Conservation (phyloP, 2,329 filamentous ascomycete genomes). For the Botrytis hyacinthi region DNA sequence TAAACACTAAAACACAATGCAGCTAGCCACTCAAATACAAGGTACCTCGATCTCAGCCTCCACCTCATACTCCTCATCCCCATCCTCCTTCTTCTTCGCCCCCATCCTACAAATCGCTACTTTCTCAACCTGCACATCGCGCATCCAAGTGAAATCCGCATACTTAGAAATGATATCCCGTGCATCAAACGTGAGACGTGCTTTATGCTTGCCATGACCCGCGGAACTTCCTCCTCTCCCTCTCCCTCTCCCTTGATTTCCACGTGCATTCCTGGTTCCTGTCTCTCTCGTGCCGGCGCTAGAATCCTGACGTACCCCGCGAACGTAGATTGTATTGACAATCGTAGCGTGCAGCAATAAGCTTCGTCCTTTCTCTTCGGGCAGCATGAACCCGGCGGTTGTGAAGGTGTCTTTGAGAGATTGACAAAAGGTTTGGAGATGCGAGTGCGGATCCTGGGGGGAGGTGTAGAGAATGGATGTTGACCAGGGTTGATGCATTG, state of each 20-base stretch:
- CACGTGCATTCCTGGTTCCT: slow-evolving; percentile 10
- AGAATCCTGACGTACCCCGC: slow-evolving; percentile 23
- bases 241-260: not conserved
- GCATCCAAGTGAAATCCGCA: slow-evolving; percentile 67
- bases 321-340: slow-evolving; percentile 78
- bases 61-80: slow-evolving; percentile 35
- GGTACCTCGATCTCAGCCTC: slow-evolving; percentile 33
- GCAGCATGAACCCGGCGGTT: slow-evolving; percentile 53
- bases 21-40: not conserved
- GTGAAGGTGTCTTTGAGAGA: slow-evolving; percentile 54
- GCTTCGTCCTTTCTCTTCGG: slow-evolving; percentile 53
- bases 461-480: slow-evolving; percentile 59
- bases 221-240: not conserved
- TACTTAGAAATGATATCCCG: slow-evolving; percentile 57
- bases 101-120: slow-evolving; percentile 87
- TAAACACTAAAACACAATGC: no score
- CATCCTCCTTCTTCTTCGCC: slow-evolving; percentile 53
- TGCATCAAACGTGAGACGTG: slow-evolving; percentile 50
- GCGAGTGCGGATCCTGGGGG: slow-evolving; percentile 52
- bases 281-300: slow-evolving; percentile 27
- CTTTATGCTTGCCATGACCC: slow-evolving; percentile 34
- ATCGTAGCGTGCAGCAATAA: slow-evolving; percentile 82
- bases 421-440: slow-evolving; percentile 57
- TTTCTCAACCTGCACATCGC: slow-evolving; percentile 62
- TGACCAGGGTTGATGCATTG: slow-evolving; percentile 48